Evolutionary conservation across 2,329 filamentous ascomycete species (phyloP).

Genomic region (Colletotrichum sp.): DNA sequence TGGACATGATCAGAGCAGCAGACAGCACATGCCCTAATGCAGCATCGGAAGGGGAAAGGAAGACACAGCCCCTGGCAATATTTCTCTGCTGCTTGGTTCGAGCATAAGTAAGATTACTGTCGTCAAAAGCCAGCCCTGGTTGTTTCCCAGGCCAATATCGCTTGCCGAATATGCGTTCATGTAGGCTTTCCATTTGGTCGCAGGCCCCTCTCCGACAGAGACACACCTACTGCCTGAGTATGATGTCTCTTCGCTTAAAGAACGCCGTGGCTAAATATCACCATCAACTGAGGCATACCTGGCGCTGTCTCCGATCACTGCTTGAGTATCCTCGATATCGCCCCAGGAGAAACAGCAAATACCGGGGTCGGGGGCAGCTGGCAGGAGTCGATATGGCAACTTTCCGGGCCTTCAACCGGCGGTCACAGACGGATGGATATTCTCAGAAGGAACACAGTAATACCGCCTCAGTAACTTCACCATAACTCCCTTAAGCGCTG

Average conservation of each 20-base stretch:
- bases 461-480: not conserved
- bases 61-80: too few relatives aligned
- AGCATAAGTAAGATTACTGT: too few relatives aligned
- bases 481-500: rapidly evolving
- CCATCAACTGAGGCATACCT: rapidly evolving
- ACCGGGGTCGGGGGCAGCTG: rapidly evolving
- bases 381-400: not conserved
- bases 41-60: too few relatives aligned
- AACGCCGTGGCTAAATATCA: not conserved
- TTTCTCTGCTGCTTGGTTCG: too few relatives aligned
- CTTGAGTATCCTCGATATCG: not conserved
- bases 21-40: too few relatives aligned
- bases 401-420: not conserved
- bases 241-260: too few relatives aligned
- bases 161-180: too few relatives aligned
- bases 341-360: not conserved
- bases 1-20: not conserved
- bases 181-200: too few relatives aligned
- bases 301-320: not conserved
- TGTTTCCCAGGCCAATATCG: too few relatives aligned
- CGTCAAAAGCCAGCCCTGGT: too few relatives aligned
- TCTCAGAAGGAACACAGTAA: not conserved
- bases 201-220: too few relatives aligned
- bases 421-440: not conserved
- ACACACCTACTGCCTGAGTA: too few relatives aligned